These are phyloP conservation scores for Crassisporium funariophilum DNA, from an alignment of 768 basidiomycete species.

Conservation along the genomic window DNA sequence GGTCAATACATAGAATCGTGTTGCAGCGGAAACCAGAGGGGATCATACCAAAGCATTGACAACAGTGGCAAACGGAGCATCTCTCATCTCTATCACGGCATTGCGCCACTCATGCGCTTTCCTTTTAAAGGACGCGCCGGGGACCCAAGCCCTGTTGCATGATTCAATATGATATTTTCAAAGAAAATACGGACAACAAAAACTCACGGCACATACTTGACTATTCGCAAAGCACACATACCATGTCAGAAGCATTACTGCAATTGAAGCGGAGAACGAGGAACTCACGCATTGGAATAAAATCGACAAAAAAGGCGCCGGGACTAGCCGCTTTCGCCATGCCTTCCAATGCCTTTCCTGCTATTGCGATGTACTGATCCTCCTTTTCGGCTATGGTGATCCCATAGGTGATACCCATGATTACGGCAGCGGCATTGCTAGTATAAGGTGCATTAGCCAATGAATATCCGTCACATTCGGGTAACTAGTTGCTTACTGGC, in stretches of 20 bases:
- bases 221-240: conserved; percentile 36
- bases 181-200: background rate
- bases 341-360: conserved; percentile 30
- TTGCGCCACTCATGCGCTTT: conserved; percentile 53
- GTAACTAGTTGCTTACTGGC: conserved; percentile 39
- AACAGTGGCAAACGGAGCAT: conserved; percentile 42
- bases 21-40: background rate
- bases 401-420: conserved; percentile 34
- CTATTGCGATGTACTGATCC: conserved; percentile 39
- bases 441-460: background rate
- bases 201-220: conserved; percentile 51
- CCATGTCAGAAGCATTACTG: conserved; percentile 32
- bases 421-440: conserved; percentile 50
- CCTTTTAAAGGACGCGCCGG: conserved; percentile 51
- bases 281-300: conserved; percentile 27
- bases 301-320: conserved; percentile 26
- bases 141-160: conserved; percentile 44
- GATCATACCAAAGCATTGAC: conserved; percentile 38
- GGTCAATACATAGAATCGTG: background rate
- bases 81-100: conserved; percentile 50
- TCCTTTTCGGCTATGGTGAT: conserved; percentile 30
- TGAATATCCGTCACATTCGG: background rate
- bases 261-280: conserved; percentile 33
- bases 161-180: background rate
- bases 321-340: conserved; percentile 26